Evolutionary conservation across 1,284 basidiomycete species (phyloP).

Genomic region (Xerocomus amazonicus): DNA sequence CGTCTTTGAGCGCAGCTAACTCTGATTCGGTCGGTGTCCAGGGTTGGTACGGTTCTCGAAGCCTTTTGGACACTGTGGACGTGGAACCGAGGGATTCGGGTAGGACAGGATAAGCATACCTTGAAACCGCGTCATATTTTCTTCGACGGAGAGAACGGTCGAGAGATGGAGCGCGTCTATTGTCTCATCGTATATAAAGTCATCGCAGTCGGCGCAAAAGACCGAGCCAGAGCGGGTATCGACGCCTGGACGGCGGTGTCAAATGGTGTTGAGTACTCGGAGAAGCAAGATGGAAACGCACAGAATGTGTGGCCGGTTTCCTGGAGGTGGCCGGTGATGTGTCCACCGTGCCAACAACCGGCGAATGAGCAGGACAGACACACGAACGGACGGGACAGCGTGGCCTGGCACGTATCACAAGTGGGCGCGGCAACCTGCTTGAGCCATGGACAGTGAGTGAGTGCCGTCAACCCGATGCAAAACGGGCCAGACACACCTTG

Average conservation of each 20-base stretch:
- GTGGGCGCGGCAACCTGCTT: constrained; percentile 45
- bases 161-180: constrained; percentile 41
- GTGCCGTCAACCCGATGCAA: not conserved
- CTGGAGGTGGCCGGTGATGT: constrained; percentile 54
- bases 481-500: constrained; percentile 33
- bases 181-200: constrained; percentile 50
- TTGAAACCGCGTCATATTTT: constrained; percentile 47
- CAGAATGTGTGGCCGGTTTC: constrained; percentile 64
- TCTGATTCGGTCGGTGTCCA: constrained; percentile 44
- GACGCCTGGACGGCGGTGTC: constrained; percentile 39
- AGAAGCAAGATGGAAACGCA: constrained; percentile 42
- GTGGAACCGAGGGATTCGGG: not conserved
- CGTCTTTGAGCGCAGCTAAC: constrained; percentile 33
- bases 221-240: constrained; percentile 57
- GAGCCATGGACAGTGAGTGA: not conserved
- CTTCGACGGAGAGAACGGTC: constrained; percentile 45
- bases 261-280: too few relatives aligned
- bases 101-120: constrained; percentile 25
- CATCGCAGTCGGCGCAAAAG: constrained; percentile 57
- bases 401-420: constrained; percentile 59
- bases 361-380: constrained; percentile 76
- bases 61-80: constrained; percentile 36
- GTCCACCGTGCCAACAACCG: constrained; percentile 68
- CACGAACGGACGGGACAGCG: constrained; percentile 69
- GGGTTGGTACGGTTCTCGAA: constrained; percentile 42